These are phyloP conservation scores for Spatholobus suberectus DNA, from an alignment of 306 rosid species.

Conservation along the genomic window DNA sequence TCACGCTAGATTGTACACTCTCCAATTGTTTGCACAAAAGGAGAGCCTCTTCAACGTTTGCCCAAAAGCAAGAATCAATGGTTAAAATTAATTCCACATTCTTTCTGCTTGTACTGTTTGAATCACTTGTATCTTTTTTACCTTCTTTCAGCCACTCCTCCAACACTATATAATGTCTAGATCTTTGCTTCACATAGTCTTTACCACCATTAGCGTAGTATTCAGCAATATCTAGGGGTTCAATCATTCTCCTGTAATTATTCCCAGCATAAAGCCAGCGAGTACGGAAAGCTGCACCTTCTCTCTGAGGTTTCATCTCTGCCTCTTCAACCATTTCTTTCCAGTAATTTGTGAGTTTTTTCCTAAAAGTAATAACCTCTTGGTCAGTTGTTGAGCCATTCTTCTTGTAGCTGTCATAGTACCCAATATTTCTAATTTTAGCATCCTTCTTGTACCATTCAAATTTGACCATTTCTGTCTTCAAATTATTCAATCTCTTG, in stretches of 20 bases:
- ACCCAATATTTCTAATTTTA: slow-evolving; percentile 43
- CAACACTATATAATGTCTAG: slow-evolving; percentile 48
- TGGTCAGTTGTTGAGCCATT: background rate
- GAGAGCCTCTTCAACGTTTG: slow-evolving; percentile 69
- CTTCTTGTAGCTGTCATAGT: slow-evolving; percentile 68
- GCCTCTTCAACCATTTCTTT: slow-evolving; percentile 54
- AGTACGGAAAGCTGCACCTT: slow-evolving; percentile 26
- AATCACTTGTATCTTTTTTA: background rate
- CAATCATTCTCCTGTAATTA: slow-evolving; percentile 65
- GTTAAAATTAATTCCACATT: slow-evolving; percentile 52
- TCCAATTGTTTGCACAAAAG: slow-evolving; percentile 38
- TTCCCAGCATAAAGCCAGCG: slow-evolving; percentile 54
- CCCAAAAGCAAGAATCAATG: slow-evolving; percentile 84
- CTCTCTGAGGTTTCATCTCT: slow-evolving; percentile 55
- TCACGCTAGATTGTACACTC: background rate
- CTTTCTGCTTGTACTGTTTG: background rate
- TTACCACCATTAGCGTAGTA: slow-evolving; percentile 38
- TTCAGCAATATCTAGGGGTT: slow-evolving; percentile 65
- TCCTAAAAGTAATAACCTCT: slow-evolving; percentile 4
- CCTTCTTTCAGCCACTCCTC: slow-evolving; percentile 49
- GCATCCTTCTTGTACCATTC: slow-evolving; percentile 73
- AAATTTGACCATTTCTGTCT: slow-evolving; percentile 50
- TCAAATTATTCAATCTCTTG: slow-evolving; percentile 44
- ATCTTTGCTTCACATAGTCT: slow-evolving; percentile 48
- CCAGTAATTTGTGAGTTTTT: slow-evolving; percentile 57